Conservation (phyloP, 768 basidiomycete species). For the Lentinula boryana region DNA sequence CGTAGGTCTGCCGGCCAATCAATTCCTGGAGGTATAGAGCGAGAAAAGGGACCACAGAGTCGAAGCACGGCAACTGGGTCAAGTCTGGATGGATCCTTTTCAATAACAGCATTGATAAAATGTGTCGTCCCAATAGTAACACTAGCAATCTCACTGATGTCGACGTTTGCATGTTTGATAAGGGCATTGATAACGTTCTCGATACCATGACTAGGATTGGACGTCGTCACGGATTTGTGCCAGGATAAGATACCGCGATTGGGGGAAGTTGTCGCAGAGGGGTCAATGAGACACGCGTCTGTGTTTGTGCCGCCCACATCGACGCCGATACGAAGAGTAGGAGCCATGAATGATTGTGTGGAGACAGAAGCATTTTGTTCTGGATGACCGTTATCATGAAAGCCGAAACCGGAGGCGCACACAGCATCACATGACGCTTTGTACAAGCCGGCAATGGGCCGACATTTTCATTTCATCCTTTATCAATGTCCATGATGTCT, state of each 20-base stretch:
- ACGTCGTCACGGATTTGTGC: slow-evolving; percentile 43
- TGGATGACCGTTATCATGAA: not conserved
- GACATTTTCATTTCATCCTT: not conserved
- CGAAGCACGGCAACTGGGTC: slow-evolving; percentile 51
- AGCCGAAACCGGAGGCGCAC: not conserved
- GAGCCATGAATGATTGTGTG: not conserved
- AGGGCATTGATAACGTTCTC: slow-evolving; percentile 34
- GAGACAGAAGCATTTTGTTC: not conserved
- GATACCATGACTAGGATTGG: slow-evolving; percentile 47
- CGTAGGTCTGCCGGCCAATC: slow-evolving; percentile 45
- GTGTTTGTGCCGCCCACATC: slow-evolving; percentile 7
- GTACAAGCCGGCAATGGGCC: not conserved
- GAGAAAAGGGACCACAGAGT: slow-evolving; percentile 48
- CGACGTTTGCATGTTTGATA: slow-evolving; percentile 25
- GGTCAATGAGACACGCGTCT: slow-evolving; percentile 9
- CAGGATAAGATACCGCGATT: slow-evolving; percentile 22
- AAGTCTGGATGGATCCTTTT: slow-evolving; percentile 37
- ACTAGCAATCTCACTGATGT: slow-evolving; percentile 30
- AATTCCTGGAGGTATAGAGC: slow-evolving; percentile 45
- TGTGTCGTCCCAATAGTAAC: slow-evolving; percentile 50
- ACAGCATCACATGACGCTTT: not conserved
- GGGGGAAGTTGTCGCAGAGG: slow-evolving; percentile 13
- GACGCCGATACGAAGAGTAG: slow-evolving; percentile 6
- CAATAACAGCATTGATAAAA: slow-evolving; percentile 48
- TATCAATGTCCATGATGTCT: not conserved